phyloP scores from a whole-genome alignment of 106 monocot genomes.

The Chionographis japonica region DNA sequence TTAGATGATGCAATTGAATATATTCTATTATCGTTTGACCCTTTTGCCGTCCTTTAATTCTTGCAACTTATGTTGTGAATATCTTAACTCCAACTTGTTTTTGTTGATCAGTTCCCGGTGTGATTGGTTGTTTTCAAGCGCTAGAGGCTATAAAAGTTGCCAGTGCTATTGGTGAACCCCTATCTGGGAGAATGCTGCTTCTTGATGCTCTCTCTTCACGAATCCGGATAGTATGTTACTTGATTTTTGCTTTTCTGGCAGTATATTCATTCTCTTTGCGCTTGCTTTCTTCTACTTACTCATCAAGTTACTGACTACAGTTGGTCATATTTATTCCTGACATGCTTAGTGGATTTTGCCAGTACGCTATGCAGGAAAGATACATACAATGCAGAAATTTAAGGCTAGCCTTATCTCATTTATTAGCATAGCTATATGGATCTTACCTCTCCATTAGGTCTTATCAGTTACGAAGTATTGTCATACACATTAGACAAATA shows the following conservation, averaged over 20 bases:
- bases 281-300: background rate
- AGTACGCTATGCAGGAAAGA: too few species aligned
- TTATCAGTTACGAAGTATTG: too few species aligned
- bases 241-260: background rate
- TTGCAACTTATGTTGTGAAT: background rate
- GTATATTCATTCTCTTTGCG: background rate
- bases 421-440: too few species aligned
- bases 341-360: too few species aligned
- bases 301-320: background rate
- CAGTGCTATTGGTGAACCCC: conserved; percentile 71
- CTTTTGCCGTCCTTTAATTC: background rate
- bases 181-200: conserved; percentile 92
- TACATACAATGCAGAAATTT: too few species aligned
- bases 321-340: too few species aligned
- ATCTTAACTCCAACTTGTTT: background rate
- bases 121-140: conserved; percentile 96
- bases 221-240: conserved; percentile 69
- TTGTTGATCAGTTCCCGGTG: conserved; percentile 73
- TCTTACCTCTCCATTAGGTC: too few species aligned
- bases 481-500: too few species aligned
- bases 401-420: too few species aligned
- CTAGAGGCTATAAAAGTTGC: conserved; percentile 97
- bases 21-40: too few species aligned
- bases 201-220: conserved; percentile 88
- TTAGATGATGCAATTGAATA: too few species aligned